Conservation (phyloP, 257 asterid genomes). For the Hygrophila difformis region DNA sequence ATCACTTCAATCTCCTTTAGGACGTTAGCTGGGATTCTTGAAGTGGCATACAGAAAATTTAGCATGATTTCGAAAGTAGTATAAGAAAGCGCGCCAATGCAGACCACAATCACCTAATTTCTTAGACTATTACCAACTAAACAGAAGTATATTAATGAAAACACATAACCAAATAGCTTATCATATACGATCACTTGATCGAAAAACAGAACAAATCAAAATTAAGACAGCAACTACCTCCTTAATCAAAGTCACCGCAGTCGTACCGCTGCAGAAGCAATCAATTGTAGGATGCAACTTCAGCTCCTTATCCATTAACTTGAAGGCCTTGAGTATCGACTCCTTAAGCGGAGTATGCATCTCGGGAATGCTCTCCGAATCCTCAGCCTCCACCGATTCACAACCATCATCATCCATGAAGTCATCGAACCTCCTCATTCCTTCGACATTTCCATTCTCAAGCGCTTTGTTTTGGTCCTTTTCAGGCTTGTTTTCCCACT, state of each 20-base stretch:
- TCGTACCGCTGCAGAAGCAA: conserved; percentile 89
- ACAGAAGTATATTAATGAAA: too few species aligned
- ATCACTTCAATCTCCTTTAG: too few species aligned
- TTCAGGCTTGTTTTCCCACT: conserved; percentile 50
- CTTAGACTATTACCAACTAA: background rate
- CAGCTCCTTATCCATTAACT: conserved; percentile 88
- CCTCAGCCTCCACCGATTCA: conserved; percentile 60
- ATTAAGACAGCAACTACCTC: conserved; percentile 37
- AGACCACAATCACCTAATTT: background rate
- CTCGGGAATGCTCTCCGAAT: conserved; percentile 63
- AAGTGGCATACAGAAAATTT: too few species aligned
- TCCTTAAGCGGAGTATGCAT: conserved; percentile 59
- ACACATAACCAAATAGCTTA: background rate
- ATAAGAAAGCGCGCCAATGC: conserved; percentile 4
- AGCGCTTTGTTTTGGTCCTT: conserved; percentile 25
- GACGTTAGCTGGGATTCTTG: too few species aligned
- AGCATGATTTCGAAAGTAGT: too few species aligned
- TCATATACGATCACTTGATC: background rate
- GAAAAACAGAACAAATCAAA: background rate
- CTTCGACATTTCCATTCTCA: conserved; percentile 34
- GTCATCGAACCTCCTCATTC: conserved; percentile 56
- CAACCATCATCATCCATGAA: conserved; percentile 66
- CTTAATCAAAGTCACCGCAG: conserved; percentile 70
- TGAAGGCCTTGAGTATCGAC: conserved; percentile 72
- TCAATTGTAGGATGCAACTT: conserved; percentile 77